Percentiles rank a stretch among this genome's conserved stretches.
Evolutionary conservation across 768 basidiomycete species (phyloP).

Genomic region (Fomitopsis pulvina): DNA sequence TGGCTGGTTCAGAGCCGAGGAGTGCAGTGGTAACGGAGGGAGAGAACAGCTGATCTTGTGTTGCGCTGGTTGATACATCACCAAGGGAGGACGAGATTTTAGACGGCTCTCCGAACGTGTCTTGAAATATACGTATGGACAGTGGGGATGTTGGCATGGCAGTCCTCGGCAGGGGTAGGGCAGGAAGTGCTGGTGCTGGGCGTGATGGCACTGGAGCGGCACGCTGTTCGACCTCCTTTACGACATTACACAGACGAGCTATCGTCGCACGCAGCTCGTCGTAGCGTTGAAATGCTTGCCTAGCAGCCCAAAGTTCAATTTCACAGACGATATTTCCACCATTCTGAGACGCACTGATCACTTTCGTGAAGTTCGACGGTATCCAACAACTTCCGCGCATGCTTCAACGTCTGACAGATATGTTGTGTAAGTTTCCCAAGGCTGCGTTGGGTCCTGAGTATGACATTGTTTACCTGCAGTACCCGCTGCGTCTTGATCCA

Average conservation of each 20-base stretch:
- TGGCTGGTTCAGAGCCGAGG: constrained; percentile 9
- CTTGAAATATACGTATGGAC: constrained; percentile 11
- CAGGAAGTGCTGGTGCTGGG: constrained; percentile 46
- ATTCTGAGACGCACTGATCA: constrained; percentile 11
- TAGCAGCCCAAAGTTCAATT: background rate
- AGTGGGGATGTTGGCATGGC: constrained; percentile 1
- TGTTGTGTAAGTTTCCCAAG: constrained; percentile 26
- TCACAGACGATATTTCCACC: background rate
- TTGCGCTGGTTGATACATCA: constrained; percentile 12
- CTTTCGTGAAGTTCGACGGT: constrained; percentile 48
- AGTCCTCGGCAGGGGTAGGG: constrained; percentile 38
- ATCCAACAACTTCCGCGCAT: constrained; percentile 49
- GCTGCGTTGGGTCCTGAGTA: too few relatives aligned
- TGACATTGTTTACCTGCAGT: constrained; percentile 41
- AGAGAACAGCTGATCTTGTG: constrained; percentile 37
- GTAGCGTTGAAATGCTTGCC: constrained; percentile 18
- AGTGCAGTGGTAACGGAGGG: constrained; percentile 24
- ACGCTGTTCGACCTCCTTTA: constrained; percentile 47
- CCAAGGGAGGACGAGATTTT: constrained; percentile 20
- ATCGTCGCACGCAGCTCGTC: constrained; percentile 43
- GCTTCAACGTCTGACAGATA: constrained; percentile 37
- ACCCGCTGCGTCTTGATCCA: constrained; percentile 53
- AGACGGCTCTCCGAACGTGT: background rate
- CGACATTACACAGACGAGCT: constrained; percentile 46
- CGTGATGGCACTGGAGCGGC: constrained; percentile 32